Evolutionary conservation across 495 filamentous ascomycete species (phyloP).

Genomic region (Diplogelasinospora grovesii): DNA sequence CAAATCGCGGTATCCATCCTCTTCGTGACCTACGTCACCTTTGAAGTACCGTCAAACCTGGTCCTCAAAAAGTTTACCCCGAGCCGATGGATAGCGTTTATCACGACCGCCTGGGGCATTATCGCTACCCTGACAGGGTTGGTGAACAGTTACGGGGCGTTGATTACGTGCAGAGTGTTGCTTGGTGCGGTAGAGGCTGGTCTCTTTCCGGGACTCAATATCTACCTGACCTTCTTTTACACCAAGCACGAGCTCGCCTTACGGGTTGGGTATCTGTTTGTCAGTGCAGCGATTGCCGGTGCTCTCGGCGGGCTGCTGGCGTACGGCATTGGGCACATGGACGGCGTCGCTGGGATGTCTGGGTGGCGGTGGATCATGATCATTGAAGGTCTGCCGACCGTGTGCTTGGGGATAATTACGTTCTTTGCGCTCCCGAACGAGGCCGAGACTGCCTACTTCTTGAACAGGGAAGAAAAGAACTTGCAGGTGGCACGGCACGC

Average conservation of each 20-base stretch:
- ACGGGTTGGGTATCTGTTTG: slow-evolving; percentile 70
- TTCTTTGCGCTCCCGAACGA: slow-evolving; percentile 62
- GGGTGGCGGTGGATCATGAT: slow-evolving; percentile 66
- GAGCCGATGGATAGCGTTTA: slow-evolving; percentile 59
- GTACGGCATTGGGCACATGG: slow-evolving; percentile 66
- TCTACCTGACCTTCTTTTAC: slow-evolving; percentile 69
- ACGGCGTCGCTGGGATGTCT: slow-evolving; percentile 53
- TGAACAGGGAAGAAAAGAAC: slow-evolving; percentile 53
- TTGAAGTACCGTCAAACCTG: slow-evolving; percentile 59
- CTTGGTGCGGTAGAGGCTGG: slow-evolving; percentile 60
- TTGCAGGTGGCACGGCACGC: slow-evolving; percentile 38
- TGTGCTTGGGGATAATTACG: slow-evolving; percentile 52
- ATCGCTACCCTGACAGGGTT: slow-evolving; percentile 65
- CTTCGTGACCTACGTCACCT: slow-evolving; percentile 61
- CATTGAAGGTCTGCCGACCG: slow-evolving; percentile 65
- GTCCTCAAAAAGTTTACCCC: slow-evolving; percentile 59
- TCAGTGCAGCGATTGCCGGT: slow-evolving; percentile 67
- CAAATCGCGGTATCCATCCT: slow-evolving; percentile 64
- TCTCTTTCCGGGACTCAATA: slow-evolving; percentile 58
- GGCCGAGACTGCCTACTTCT: slow-evolving; percentile 54
- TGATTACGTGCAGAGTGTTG: slow-evolving; percentile 51
- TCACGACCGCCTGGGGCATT: slow-evolving; percentile 62
- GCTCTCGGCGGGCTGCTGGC: slow-evolving; percentile 71
- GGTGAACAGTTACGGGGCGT: slow-evolving; percentile 46
- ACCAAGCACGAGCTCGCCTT: slow-evolving; percentile 66